Percentiles rank a stretch among this genome's conserved stretches.
Conservation (phyloP, 2,329 filamentous ascomycete species). For the Triangularia setosa region DNA sequence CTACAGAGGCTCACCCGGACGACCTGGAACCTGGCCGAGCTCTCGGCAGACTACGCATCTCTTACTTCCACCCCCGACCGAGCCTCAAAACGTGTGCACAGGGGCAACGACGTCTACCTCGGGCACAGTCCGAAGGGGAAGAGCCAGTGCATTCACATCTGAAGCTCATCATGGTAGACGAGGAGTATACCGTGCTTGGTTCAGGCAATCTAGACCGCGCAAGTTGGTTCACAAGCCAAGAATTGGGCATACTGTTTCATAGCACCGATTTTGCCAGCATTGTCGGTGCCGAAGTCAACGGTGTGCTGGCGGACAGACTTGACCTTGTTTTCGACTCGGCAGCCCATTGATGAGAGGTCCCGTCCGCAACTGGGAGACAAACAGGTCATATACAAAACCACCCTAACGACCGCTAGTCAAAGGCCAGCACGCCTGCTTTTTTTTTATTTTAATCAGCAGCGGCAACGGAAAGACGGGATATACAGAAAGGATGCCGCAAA, state of each 20-base stretch:
- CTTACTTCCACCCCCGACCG: constrained; percentile 48
- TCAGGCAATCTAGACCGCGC: constrained; percentile 83
- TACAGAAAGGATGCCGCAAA: neutral
- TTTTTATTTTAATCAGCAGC: neutral
- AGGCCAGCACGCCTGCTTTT: neutral
- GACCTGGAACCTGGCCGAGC: constrained; percentile 42
- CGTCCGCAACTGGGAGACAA: neutral
- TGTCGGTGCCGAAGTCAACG: constrained; percentile 31
- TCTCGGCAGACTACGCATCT: constrained; percentile 52
- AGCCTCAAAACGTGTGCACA: neutral
- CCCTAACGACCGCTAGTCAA: too few species aligned
- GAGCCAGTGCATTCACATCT: constrained; percentile 73
- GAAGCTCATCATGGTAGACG: constrained; percentile 72
- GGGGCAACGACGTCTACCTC: neutral
- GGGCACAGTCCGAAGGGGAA: constrained; percentile 31
- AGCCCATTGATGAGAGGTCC: neutral
- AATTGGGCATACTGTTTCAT: constrained; percentile 64
- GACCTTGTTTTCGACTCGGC: constrained; percentile 31
- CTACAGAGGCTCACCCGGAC: neutral
- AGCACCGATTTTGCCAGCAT: constrained; percentile 31
- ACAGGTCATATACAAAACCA: too few species aligned
- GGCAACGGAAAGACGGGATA: constrained; percentile 1
- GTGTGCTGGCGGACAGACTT: constrained; percentile 34
- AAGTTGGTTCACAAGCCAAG: constrained; percentile 84
- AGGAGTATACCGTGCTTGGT: constrained; percentile 63